These are phyloP conservation scores for Quercus dentata DNA, from an alignment of 306 rosid species.

Conservation along the genomic window DNA sequence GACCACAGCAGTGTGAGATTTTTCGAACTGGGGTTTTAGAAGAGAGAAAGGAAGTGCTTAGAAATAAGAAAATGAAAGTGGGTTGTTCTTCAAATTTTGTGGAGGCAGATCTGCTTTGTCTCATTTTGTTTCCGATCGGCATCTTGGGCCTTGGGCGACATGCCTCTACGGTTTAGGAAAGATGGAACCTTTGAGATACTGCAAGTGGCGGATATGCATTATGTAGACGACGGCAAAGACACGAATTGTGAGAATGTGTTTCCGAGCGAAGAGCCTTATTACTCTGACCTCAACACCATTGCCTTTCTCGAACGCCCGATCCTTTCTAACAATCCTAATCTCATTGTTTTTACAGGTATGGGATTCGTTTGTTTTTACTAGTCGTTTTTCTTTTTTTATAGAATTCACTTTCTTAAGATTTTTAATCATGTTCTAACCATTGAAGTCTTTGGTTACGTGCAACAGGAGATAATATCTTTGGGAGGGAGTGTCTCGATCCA, in stretches of 20 bases:
- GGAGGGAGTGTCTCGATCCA: constrained; percentile 49
- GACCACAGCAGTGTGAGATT: too few relatives aligned
- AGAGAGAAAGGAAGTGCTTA: too few relatives aligned
- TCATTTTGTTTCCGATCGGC: constrained; percentile 25
- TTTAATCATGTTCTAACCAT: not conserved
- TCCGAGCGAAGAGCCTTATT: constrained; percentile 48
- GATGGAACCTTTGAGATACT: constrained; percentile 82
- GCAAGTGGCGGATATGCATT: constrained; percentile 98
- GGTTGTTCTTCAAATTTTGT: constrained; percentile 4
- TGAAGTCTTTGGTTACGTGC: not conserved
- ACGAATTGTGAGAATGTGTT: constrained; percentile 69
- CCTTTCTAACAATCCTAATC: constrained; percentile 82
- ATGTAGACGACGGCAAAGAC: constrained; percentile 53
- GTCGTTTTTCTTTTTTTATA: not conserved
- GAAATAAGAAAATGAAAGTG: not conserved
- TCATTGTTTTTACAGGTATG: constrained; percentile 86
- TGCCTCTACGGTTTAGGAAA: constrained; percentile 47
- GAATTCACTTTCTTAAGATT: not conserved
- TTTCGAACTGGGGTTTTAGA: too few relatives aligned
- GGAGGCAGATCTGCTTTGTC: not conserved
- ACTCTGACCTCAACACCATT: constrained; percentile 87
- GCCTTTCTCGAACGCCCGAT: constrained; percentile 66
- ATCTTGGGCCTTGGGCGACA: constrained; percentile 19
- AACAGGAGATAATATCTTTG: constrained; percentile 83
- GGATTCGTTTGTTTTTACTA: not conserved